Conservation (phyloP, 1,284 basidiomycete species). For the Puccinia novopanici region DNA sequence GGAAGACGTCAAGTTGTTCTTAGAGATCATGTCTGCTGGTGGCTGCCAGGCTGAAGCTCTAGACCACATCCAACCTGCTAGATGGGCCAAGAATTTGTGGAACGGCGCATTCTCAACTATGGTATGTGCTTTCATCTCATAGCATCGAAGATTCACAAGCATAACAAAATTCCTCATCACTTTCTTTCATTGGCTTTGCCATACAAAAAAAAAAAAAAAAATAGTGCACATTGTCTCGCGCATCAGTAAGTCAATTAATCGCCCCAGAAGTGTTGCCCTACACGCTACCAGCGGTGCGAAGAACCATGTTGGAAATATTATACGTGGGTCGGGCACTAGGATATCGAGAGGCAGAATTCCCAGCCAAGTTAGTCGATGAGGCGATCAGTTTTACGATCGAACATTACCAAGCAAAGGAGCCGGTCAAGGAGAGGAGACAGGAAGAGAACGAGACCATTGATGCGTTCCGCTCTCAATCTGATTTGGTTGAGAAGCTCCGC, state of each 20-base stretch:
- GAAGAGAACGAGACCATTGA: background rate
- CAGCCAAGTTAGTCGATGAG: conserved; percentile 42
- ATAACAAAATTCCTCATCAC: background rate
- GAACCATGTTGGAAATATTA: conserved; percentile 61
- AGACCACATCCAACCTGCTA: conserved; percentile 61
- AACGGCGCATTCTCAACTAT: conserved; percentile 55
- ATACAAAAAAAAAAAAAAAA: background rate
- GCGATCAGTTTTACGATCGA: conserved; percentile 39
- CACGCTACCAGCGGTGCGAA: conserved; percentile 59
- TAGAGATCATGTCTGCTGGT: conserved; percentile 58
- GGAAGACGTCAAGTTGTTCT: conserved; percentile 58
- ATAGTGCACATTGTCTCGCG: conserved; percentile 60
- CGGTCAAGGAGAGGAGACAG: too few species aligned
- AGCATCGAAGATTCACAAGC: background rate
- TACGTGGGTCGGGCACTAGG: conserved; percentile 59
- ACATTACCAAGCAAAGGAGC: conserved; percentile 23
- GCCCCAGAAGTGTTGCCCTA: conserved; percentile 58
- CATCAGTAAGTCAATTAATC: conserved; percentile 60
- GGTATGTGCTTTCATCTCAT: conserved; percentile 33
- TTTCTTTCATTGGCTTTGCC: background rate
- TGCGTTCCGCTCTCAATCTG: background rate
- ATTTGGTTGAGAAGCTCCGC: background rate
- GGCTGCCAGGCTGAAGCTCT: conserved; percentile 59
- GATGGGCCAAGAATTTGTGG: conserved; percentile 64
- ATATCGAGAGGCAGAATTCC: conserved; percentile 36